Base-by-base conservation (phyloP, 1,284 basidiomycete genomes). In the Puccinia horiana region DNA sequence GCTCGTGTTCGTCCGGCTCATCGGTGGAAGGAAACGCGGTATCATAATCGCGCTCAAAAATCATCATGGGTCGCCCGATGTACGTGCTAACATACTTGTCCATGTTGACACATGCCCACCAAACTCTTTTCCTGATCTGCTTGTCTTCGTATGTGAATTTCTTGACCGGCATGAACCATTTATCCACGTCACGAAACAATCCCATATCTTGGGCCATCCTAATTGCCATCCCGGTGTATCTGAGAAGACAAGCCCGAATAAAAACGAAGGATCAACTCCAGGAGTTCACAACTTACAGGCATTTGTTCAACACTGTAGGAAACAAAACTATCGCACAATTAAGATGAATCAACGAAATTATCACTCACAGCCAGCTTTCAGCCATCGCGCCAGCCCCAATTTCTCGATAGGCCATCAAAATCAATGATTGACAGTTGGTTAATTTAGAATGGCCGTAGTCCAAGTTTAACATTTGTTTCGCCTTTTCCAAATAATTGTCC, bases 311-410 rank as follows among this genome's bases (percentile, higher is more conserved):
- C 92, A 90, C 8, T 49, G 20, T 11, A 6, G 11, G 3, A 29
- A 8, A 2, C 40, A 65, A 40, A 32, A 23, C 5, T 8, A 35
- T 29, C 2, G 40, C 1, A 26, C 32, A 44, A 42, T 29, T 5
- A 23, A 9, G 40, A 49, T 23, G 32, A 54, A 67, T 58, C 1
- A 37, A 5, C 29, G 8, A 72, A 37, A 91, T 92, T 56, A 92
- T 92, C 92, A 76, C 84, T 85, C 92, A 93, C 23, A 91, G 89
- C 94, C 94, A 95, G 47, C 93, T 92, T 87, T 92, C 91, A 12
- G 92, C 91, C 94, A 94, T 95, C 20, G 92, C 92, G 35, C 94
- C 94, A 82, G 94, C 92, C 0, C 93, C 93, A 44, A 94, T 90
- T 87, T 95, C 93, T 26, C 93, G 89, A 86, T 93, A 94, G 11